phyloP scores from a whole-genome alignment of 2,329 filamentous ascomycete genomes.

The Aspergillus sp. region DNA sequence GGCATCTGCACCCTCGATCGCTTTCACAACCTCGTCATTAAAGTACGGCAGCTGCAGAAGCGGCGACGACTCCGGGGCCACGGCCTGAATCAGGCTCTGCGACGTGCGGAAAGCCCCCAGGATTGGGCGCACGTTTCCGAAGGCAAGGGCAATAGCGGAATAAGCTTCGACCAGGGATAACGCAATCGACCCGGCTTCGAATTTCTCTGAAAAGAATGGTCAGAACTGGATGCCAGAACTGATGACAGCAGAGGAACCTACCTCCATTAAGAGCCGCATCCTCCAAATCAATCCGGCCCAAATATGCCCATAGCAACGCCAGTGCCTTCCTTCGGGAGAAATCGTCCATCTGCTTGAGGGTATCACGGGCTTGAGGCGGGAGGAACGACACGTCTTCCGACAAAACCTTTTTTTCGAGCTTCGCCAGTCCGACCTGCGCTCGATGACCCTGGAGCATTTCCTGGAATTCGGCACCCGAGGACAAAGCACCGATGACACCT shows the following conservation, averaged over 20 bases:
- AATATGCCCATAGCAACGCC: constrained; percentile 87
- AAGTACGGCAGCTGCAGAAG: constrained; percentile 88
- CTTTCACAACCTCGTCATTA: constrained; percentile 49
- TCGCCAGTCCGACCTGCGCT: constrained; percentile 69
- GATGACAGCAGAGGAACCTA: constrained; percentile 10
- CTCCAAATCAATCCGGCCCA: constrained; percentile 76
- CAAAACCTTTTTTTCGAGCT: constrained; percentile 73
- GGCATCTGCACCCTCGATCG: constrained; percentile 48
- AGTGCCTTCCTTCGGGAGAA: constrained; percentile 75
- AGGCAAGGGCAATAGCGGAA: constrained; percentile 76
- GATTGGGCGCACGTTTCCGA: constrained; percentile 72
- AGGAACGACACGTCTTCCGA: constrained; percentile 51
- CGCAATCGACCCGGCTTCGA: constrained; percentile 78
- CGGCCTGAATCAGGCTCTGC: constrained; percentile 82
- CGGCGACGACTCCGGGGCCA: constrained; percentile 73
- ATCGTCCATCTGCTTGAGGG: constrained; percentile 71
- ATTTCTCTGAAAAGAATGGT: constrained; percentile 53
- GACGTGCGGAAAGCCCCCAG: constrained; percentile 71
- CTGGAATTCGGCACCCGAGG: constrained; percentile 77
- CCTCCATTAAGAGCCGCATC: constrained; percentile 65
- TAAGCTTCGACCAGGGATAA: constrained; percentile 79
- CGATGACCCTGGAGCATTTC: constrained; percentile 66
- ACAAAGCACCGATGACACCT: constrained; percentile 70
- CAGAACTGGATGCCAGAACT: not conserved
- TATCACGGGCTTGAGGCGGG: constrained; percentile 62